Percentiles rank a stretch among this genome's conserved stretches.
These are phyloP conservation scores for Eucalyptus decipiens DNA, from an alignment of 345 rosid genomes.

Conservation along the genomic window DNA sequence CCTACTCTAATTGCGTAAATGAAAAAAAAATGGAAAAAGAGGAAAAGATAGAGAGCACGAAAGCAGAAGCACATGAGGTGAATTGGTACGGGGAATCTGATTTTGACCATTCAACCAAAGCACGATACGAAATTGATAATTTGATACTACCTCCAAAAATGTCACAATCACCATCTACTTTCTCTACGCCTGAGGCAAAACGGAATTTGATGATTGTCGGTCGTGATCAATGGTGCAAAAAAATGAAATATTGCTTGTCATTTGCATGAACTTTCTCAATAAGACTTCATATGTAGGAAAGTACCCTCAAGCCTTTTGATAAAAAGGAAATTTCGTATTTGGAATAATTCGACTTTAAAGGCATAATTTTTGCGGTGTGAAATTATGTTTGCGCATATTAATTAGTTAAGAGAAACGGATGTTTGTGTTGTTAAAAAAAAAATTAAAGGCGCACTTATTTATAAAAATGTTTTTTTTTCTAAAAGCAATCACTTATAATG, in stretches of 20 bases:
- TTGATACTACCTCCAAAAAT: neutral
- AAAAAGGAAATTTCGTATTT: neutral
- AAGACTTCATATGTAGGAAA: neutral
- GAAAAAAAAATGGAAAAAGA: neutral
- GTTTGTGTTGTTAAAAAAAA: neutral
- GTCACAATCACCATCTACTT: neutral
- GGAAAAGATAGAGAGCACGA: neutral
- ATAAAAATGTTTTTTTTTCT: neutral
- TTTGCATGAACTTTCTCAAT: neutral
- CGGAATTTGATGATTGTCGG: neutral
- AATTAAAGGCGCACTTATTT: fast-evolving
- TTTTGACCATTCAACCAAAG: neutral
- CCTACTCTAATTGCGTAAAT: neutral
- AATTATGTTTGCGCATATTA: neutral
- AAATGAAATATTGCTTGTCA: neutral
- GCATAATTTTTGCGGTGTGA: neutral
- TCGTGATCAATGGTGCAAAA: neutral
- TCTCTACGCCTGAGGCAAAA: neutral
- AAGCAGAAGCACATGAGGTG: neutral
- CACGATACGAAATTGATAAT: neutral
- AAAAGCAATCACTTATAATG: no score
- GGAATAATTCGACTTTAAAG: neutral
- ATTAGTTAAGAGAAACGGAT: neutral
- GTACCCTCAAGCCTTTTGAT: neutral
- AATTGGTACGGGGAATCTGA: neutral